These are phyloP conservation scores for Myxozyma geophila DNA, from an alignment of 805 yeast species.

Conservation along the genomic window DNA sequence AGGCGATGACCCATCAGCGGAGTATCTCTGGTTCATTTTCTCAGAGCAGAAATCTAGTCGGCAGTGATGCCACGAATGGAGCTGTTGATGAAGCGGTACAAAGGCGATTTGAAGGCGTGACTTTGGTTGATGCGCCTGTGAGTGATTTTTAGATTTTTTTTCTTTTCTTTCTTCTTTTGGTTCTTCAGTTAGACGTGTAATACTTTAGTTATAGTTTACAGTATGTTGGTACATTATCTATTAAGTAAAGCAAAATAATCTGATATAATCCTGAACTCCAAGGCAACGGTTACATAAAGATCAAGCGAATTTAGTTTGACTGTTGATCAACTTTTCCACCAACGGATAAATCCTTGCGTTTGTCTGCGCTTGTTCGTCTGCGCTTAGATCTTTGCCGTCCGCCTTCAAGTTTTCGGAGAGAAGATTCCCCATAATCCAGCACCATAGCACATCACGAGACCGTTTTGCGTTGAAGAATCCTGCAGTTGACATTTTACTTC, in stretches of 20 bases:
- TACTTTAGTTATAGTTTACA: background rate
- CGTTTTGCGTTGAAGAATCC: constrained; percentile 26
- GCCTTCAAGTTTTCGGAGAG: constrained; percentile 4
- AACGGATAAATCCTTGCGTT: constrained; percentile 15
- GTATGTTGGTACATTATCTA: background rate
- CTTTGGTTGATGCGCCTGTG: constrained; percentile 27
- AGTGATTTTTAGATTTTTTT: constrained; percentile 6
- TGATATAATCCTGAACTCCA: background rate
- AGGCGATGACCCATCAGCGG: background rate
- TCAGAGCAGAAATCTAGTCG: constrained; percentile 22
- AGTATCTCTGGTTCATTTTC: constrained; percentile 7
- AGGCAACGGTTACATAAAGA: background rate
- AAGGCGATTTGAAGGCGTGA: constrained; percentile 20
- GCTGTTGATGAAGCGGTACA: constrained; percentile 7
- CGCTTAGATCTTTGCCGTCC: constrained; percentile 27
- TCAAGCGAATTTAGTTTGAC: background rate
- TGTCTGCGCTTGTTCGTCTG: constrained; percentile 16
- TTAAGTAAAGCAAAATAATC: background rate
- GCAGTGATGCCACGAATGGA: constrained; percentile 4
- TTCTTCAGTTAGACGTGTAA: background rate
- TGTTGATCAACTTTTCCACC: constrained; percentile 13
- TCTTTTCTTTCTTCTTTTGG: background rate
- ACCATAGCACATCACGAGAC: constrained; percentile 31
- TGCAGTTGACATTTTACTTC: constrained; percentile 19
- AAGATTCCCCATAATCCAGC: constrained; percentile 27